phyloP scores from a whole-genome alignment of 2,329 filamentous ascomycete genomes.

The Dothideomycetes sp. region DNA sequence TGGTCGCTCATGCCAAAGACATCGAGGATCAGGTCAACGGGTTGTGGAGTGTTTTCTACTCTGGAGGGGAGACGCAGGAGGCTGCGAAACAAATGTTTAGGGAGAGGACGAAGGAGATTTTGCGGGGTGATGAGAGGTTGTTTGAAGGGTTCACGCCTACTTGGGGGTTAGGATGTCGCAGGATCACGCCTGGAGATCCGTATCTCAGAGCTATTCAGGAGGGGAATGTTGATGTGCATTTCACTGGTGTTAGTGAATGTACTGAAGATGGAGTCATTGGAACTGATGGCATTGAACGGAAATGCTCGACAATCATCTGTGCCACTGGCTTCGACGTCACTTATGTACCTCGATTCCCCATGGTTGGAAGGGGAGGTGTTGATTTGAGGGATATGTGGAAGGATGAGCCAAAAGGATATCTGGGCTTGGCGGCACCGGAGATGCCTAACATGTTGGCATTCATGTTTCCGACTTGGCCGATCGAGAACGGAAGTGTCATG shows the following conservation, averaged over 20 bases:
- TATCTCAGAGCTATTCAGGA: conserved; percentile 44
- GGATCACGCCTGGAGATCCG: conserved; percentile 42
- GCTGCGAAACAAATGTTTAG: conserved; percentile 30
- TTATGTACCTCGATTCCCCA: conserved; percentile 34
- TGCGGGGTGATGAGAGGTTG: conserved; percentile 43
- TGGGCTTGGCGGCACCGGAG: conserved; percentile 34
- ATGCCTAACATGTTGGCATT: conserved; percentile 37
- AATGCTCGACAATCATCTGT: conserved; percentile 36
- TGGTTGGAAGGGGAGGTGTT: conserved; percentile 33
- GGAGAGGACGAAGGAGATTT: conserved; percentile 40
- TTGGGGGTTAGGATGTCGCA: conserved; percentile 37
- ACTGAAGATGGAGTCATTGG: conserved; percentile 39
- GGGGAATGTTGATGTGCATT: conserved; percentile 43
- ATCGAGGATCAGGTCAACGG: conserved; percentile 41
- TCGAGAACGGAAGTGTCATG: conserved; percentile 39
- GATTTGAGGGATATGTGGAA: conserved; percentile 34
- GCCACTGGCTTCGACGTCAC: conserved; percentile 39
- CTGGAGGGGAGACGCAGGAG: conserved; percentile 33
- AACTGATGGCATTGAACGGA: conserved; percentile 32
- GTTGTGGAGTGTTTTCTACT: conserved; percentile 39
- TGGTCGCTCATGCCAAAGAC: conserved; percentile 37
- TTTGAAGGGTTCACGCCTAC: conserved; percentile 40
- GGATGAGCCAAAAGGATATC: conserved; percentile 31
- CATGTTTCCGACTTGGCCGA: conserved; percentile 33
- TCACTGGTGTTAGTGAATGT: conserved; percentile 37